Base-by-base conservation (phyloP, 305 asterid genomes). In the Fraxinus platypoda region DNA sequence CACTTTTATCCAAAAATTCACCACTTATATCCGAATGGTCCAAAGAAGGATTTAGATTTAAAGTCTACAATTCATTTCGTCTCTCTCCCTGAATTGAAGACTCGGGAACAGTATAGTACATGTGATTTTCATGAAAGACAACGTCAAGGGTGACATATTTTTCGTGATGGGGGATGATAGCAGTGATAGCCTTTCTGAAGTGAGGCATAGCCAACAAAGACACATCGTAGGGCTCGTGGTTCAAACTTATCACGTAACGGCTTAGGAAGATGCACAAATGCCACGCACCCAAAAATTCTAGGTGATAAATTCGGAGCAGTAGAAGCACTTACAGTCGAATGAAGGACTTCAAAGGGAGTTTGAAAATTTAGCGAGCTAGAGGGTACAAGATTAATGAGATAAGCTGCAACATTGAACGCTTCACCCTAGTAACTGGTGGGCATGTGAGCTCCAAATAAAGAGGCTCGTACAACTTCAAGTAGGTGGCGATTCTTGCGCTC, bases 201-300 rank as follows among this genome's bases (percentile, higher is more conserved):
- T 11, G 54, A 43, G 54, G n/a, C n/a, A 43, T 43, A 43, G 17
- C 54, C 54, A 43, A 43, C 54, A 11, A 43, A 43, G 54, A 43
- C 54, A 43, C 54, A 43, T 12, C 54, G n/a, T 2, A 43, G 4
- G 4, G 54, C n/a, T 8, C n/a, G 0, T 43, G 5, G 54, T 43
- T 43, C 54, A 4, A 43, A 0, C 17, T 43, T 43, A 46, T 49
- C 5, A 38, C 26, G 71, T 70, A 72, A 35, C 23, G 30, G 75
- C 68, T 59, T 46, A 81, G 78, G 52, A 73, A 66, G 54, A 73
- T 70, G 86, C 59, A 38, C 41, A 74, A 0, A 19, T 71, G 73
- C n/a, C 17, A 28, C 23, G 26, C 76, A 49, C 1, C 59, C 0
- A 49, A 49, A 49, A 49, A 49, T 49, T 49, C 6, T 13, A 3